Conservation (phyloP, 73 alveolate genomes). For the Paraurostyla sp. region DNA sequence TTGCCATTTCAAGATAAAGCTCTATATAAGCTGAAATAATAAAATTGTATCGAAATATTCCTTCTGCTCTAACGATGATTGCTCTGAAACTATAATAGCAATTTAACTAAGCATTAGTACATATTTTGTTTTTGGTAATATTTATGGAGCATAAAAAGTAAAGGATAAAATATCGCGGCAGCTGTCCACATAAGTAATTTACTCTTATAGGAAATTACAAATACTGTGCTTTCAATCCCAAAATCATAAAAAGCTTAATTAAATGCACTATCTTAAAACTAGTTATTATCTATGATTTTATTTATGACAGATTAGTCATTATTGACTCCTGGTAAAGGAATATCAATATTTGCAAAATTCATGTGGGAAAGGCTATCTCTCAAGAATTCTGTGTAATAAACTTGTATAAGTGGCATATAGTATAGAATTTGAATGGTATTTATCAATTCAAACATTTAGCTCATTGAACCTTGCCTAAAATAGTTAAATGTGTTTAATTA, state of each 20-base stretch:
- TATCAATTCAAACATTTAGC: slow-evolving; percentile 14
- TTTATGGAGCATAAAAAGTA: neutral
- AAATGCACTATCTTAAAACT: neutral
- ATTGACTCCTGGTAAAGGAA: neutral
- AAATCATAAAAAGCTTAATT: slow-evolving; percentile 8
- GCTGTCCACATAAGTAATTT: neutral
- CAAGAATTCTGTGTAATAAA: neutral
- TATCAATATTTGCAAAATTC: neutral
- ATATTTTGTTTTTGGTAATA: neutral
- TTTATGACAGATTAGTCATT: neutral
- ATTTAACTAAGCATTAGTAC: neutral
- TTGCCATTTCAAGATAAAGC: neutral
- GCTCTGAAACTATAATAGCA: neutral
- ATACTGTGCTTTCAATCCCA: neutral
- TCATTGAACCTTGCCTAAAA: neutral
- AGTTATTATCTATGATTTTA: neutral
- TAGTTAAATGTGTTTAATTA: too few relatives aligned
- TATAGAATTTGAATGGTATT: neutral
- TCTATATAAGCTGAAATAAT: neutral
- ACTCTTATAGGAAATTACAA: neutral
- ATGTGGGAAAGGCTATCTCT: neutral
- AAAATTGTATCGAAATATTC: neutral
- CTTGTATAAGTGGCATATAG: neutral
- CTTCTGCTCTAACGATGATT: neutral
- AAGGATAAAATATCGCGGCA: neutral